Percentiles rank a stretch among this genome's conserved stretches.
Evolutionary conservation across 2,329 filamentous ascomycete species (phyloP).

Genomic region (Clarireedia sp.): DNA sequence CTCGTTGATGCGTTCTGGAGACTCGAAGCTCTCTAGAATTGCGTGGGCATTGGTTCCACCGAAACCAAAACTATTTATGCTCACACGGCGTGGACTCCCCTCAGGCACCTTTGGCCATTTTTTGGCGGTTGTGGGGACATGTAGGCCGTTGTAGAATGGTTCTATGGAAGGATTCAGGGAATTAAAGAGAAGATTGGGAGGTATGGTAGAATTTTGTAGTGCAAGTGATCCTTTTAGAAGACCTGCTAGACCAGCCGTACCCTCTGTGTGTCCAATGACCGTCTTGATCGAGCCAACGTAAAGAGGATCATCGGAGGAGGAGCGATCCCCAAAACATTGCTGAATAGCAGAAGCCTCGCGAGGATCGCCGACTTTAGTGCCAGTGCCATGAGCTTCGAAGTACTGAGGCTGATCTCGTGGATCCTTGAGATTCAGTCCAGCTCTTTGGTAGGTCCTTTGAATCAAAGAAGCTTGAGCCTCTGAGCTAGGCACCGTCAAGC

Average conservation of each 20-base stretch:
- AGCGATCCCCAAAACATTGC: background rate
- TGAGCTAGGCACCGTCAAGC: constrained; percentile 37
- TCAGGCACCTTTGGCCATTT: background rate
- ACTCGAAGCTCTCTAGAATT: constrained; percentile 25
- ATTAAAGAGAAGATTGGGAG: constrained; percentile 25
- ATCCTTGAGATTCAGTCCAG: constrained; percentile 5
- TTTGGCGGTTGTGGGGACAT: background rate
- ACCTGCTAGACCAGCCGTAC: constrained; percentile 23
- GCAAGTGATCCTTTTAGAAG: constrained; percentile 24
- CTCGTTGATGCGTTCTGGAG: background rate
- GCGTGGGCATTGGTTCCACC: constrained; percentile 28
- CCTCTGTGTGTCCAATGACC: constrained; percentile 23
- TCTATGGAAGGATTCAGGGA: constrained; percentile 25
- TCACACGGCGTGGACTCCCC: constrained; percentile 8
- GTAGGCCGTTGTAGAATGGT: background rate
- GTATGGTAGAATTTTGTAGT: constrained; percentile 24
- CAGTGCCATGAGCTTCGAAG: constrained; percentile 27
- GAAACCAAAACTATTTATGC: constrained; percentile 15
- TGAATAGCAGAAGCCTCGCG: background rate
- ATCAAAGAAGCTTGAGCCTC: constrained; percentile 32
- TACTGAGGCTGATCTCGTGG: constrained; percentile 8
- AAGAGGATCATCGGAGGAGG: background rate
- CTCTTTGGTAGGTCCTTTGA: constrained; percentile 3
- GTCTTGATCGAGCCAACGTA: constrained; percentile 24
- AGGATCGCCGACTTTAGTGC: constrained; percentile 19